Percentiles rank a stretch among this genome's conserved stretches.
These are phyloP conservation scores for Alternaria metachromatica DNA, from an alignment of 2,329 filamentous ascomycete species.

Conservation along the genomic window DNA sequence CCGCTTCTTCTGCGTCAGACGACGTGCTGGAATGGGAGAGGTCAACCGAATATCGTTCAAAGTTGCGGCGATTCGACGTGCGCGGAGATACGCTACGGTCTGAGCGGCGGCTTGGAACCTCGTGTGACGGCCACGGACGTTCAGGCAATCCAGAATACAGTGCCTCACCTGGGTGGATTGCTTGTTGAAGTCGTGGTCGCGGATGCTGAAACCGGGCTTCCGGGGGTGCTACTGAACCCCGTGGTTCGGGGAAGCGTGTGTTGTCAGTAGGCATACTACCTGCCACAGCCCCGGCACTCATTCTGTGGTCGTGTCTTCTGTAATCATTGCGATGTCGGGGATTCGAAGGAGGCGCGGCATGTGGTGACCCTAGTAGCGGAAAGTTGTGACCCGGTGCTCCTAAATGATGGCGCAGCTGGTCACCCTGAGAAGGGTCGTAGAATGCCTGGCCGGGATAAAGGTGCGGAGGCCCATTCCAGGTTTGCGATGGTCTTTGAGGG, in stretches of 20 bases:
- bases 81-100: slow-evolving; percentile 37
- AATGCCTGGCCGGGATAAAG: slow-evolving; percentile 5
- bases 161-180: slow-evolving; percentile 14
- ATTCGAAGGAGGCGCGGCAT: not conserved
- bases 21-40: slow-evolving; percentile 27
- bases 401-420: slow-evolving; percentile 3
- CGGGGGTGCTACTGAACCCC: slow-evolving; percentile 12
- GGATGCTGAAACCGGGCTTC: slow-evolving; percentile 19
- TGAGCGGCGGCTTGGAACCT: slow-evolving; percentile 26
- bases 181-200: slow-evolving; percentile 22
- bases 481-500: slow-evolving; percentile 26
- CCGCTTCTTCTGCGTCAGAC: slow-evolving; percentile 35
- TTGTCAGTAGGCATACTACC: slow-evolving; percentile 10
- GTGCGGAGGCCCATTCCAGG: slow-evolving; percentile 16
- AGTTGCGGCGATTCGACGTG: slow-evolving; percentile 42
- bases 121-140: slow-evolving; percentile 16
- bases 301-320: slow-evolving; percentile 2
- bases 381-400: slow-evolving; percentile 1
- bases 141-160: slow-evolving; percentile 15
- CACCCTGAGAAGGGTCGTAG: slow-evolving; percentile 8
- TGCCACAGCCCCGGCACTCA: slow-evolving; percentile 6
- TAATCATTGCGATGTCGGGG: slow-evolving; percentile 10
- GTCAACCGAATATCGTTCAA: slow-evolving; percentile 40
- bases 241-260: slow-evolving; percentile 9
- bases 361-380: slow-evolving; percentile 3